Conservation (phyloP, 2,329 filamentous ascomycete genomes). For the Chaetomiaceae sp. region DNA sequence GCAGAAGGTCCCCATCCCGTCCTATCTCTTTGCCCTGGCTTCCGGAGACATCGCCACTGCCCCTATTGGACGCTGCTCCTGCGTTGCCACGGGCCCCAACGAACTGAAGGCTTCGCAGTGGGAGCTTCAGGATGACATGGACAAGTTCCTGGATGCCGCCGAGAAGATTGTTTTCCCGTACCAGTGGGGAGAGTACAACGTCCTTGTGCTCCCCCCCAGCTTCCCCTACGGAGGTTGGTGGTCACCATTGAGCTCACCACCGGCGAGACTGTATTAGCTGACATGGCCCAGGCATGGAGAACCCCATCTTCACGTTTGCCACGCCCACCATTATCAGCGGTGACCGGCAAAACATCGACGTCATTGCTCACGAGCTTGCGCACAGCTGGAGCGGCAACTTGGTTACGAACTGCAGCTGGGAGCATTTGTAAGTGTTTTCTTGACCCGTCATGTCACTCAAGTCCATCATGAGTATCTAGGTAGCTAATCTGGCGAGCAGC, state of each 20-base stretch:
- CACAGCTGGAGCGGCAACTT: conserved; percentile 87
- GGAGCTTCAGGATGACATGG: conserved; percentile 87
- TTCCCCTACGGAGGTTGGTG: conserved; percentile 77
- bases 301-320: conserved; percentile 90
- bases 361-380: conserved; percentile 81
- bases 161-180: conserved; percentile 82
- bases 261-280: conserved; percentile 4
- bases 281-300: conserved; percentile 64
- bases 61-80: conserved; percentile 78
- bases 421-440: conserved; percentile 62
- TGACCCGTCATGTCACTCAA: no score
- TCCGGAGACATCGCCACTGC: conserved; percentile 79
- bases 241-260: neutral
- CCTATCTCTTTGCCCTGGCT: conserved; percentile 91
- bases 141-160: conserved; percentile 83
- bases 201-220: conserved; percentile 80
- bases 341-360: conserved; percentile 86
- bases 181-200: conserved; percentile 92
- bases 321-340: conserved; percentile 93
- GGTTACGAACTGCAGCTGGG: conserved; percentile 73
- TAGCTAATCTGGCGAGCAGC: conserved; percentile 34
- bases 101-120: conserved; percentile 78
- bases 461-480: no score
- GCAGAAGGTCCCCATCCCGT: conserved; percentile 88
- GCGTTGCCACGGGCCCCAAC: conserved; percentile 83